phyloP scores from a whole-genome alignment of 495 filamentous ascomycete genomes.

The Aspergillus incahuasiensis region DNA sequence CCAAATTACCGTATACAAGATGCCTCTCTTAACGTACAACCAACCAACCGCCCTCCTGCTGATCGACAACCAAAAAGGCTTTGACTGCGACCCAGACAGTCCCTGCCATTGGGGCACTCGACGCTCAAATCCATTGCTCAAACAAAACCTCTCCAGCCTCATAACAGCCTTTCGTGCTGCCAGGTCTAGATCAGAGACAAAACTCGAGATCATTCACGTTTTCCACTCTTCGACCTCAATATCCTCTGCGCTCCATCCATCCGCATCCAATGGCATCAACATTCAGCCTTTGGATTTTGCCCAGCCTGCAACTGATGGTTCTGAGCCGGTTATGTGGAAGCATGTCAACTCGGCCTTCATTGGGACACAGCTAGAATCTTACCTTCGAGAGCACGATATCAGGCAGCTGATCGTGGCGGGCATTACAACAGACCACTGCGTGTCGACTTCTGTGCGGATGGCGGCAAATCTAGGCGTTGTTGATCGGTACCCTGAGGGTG shows the following conservation, averaged over 20 bases:
- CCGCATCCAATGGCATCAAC: constrained; percentile 13
- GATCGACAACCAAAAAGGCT: constrained; percentile 55
- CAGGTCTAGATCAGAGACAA: neutral
- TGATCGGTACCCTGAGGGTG: constrained; percentile 17
- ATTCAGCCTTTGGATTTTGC: constrained; percentile 37
- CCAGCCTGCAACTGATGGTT: constrained; percentile 32
- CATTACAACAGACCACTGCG: constrained; percentile 48
- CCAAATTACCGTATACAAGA: constrained; percentile 1
- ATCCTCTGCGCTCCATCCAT: constrained; percentile 29
- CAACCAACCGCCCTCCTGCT: constrained; percentile 49
- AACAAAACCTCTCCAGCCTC: constrained; percentile 39
- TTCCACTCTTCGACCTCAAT: constrained; percentile 39
- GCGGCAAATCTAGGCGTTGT: constrained; percentile 46
- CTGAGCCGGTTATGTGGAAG: constrained; percentile 44
- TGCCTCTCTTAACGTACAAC: constrained; percentile 16
- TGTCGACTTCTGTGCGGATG: constrained; percentile 48
- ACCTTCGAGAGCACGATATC: constrained; percentile 31
- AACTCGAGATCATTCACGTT: constrained; percentile 41
- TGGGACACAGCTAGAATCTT: constrained; percentile 38
- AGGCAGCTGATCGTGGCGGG: constrained; percentile 40
- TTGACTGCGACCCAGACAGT: constrained; percentile 23
- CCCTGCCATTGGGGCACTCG: constrained; percentile 38
- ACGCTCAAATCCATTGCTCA: constrained; percentile 44
- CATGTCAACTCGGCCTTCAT: constrained; percentile 47
- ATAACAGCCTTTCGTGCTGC: constrained; percentile 38